These are phyloP conservation scores for Epithemia pelagica DNA, from an alignment of 108 stramenopile species.

Conservation along the genomic window DNA sequence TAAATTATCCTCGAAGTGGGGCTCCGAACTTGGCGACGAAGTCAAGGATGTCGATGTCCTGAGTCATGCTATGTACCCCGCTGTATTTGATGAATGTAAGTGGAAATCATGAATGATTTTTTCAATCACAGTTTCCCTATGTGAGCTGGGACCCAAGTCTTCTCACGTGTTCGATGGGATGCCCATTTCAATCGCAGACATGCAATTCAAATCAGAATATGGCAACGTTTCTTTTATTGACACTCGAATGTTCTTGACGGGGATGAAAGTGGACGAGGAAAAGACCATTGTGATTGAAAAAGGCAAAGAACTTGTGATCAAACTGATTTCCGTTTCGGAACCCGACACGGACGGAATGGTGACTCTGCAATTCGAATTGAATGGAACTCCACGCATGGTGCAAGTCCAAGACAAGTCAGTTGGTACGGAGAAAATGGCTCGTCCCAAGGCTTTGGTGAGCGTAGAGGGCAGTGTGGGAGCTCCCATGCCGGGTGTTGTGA, in stretches of 20 bases:
- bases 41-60: constrained; percentile 62
- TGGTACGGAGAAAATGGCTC: constrained; percentile 25
- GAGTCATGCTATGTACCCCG: constrained; percentile 89
- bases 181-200: not conserved
- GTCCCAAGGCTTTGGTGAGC: constrained; percentile 51
- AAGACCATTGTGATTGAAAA: constrained; percentile 61
- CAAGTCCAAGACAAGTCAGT: constrained; percentile 60
- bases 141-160: not conserved
- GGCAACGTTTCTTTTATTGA: constrained; percentile 77
- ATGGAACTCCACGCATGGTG: constrained; percentile 82
- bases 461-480: constrained; percentile 72
- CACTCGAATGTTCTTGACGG: constrained; percentile 89
- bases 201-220: constrained; percentile 45
- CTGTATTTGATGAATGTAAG: constrained; percentile 85
- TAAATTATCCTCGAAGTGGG: constrained; percentile 74
- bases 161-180: not conserved
- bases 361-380: constrained; percentile 89
- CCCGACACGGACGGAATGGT: constrained; percentile 69
- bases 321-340: constrained; percentile 57
- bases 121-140: too few relatives aligned
- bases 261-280: constrained; percentile 91
- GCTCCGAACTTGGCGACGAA: constrained; percentile 15
- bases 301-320: constrained; percentile 81
- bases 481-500: constrained; percentile 93
- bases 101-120: not conserved